These are phyloP conservation scores for Aspergillus intermedius DNA, from an alignment of 2,329 filamentous ascomycete genomes.

Conservation along the genomic window DNA sequence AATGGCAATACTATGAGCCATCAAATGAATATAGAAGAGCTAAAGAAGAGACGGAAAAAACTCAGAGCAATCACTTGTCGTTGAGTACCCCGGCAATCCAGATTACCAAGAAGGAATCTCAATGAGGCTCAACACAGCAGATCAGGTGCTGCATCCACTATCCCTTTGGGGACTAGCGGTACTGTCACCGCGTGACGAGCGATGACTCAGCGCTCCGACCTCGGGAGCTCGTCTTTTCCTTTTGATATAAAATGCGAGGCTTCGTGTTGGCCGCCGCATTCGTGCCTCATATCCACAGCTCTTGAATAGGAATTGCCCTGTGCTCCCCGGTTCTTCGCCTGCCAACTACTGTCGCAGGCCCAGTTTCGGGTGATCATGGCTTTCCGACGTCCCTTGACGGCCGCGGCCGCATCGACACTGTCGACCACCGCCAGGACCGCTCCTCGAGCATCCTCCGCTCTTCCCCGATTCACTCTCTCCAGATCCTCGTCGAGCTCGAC, in stretches of 20 bases:
- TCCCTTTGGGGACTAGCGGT: conserved; percentile 9
- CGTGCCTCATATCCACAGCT: background rate
- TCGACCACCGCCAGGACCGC: conserved; percentile 22
- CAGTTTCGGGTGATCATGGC: conserved; percentile 26
- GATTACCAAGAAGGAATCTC: background rate
- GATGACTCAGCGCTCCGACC: conserved; percentile 27
- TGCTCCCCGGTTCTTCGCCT: conserved; percentile 1
- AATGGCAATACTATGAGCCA: no score
- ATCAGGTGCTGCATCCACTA: conserved; percentile 9
- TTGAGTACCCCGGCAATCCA: background rate
- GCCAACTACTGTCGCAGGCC: conserved; percentile 8
- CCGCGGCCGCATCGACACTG: conserved; percentile 19
- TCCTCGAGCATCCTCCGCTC: conserved; percentile 16
- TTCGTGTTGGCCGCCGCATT: background rate
- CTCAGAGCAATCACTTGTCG: background rate
- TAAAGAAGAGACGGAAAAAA: background rate
- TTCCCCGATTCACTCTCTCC: conserved; percentile 24
- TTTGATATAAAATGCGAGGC: background rate
- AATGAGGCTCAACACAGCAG: background rate
- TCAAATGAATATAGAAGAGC: background rate
- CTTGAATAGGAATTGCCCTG: no score
- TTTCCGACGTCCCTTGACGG: conserved; percentile 31
- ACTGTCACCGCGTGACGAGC: conserved; percentile 4
- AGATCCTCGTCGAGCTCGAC: conserved; percentile 58
- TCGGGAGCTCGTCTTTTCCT: background rate